Evolutionary conservation across 2,329 filamentous ascomycete species (phyloP), one percentile per base, ranked within the genome.

Genomic region (Dactylella cylindrospora): DNA sequence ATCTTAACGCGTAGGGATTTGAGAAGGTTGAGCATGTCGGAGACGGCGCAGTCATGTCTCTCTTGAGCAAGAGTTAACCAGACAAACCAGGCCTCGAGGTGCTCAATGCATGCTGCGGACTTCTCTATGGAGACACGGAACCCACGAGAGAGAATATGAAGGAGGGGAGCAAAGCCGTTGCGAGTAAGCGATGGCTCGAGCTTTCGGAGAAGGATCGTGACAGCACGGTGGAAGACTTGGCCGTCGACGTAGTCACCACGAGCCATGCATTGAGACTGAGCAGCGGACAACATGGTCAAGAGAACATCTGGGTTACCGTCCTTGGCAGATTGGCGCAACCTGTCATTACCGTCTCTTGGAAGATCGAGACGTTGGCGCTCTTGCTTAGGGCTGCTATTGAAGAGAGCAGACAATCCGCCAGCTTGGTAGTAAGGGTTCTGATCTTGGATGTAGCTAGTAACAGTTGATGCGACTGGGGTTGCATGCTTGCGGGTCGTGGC

Each of bases 1-100:
- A 97, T 95, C 77, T 97, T 97, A 72, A 95, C 88, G 33, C 93
- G 83, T 31, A 96, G 78, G 17, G 85, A 84, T 54, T 84, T 82
- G 29, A 93, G 78, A 3, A 82, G 82, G 57, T 79, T 78, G 78
- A 88, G 86, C 81, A 89, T 87, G 3, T 82, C 78, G 32, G 89
- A 85, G 28, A 90, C 84, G 9, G 83, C 79, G 2, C 79, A 80
- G 68, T 91, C 88, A 40, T 90, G 84, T 2, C 86, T 81, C 68
- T 89, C 86, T 68, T 91, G 84, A 19, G 85, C 88, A 67, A 89
- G 86, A 70, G 89, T 89, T 15, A 94, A 78, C 81, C 86, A 90
- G 9, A 90, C 82, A 25, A 91, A 81, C 86, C 86, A 89, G 2
- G 85, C 85, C 66, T 89, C 85, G 62, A 88, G 88, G 62, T 88